Percentiles rank a stretch among this genome's conserved stretches.
Conservation (phyloP, 2,329 filamentous ascomycete genomes). For the Chrysosporium queenslandicum region DNA sequence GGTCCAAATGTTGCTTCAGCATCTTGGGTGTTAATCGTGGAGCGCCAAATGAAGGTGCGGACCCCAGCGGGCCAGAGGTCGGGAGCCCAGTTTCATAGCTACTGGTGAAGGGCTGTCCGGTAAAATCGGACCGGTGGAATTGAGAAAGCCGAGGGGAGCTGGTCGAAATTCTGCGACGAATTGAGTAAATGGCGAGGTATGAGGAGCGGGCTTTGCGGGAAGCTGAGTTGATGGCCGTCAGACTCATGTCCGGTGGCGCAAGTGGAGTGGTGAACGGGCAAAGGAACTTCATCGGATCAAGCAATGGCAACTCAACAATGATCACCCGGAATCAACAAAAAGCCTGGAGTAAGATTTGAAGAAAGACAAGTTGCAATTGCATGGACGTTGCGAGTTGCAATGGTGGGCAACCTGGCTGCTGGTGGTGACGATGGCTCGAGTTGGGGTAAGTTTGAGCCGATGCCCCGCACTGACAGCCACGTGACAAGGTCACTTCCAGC, state of each 20-base stretch:
- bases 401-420: no score
- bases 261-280: slow-evolving; percentile 10
- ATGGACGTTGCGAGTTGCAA: not conserved
- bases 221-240: slow-evolving; percentile 8
- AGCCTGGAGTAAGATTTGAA: not conserved
- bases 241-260: slow-evolving; percentile 10
- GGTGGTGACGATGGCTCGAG: not conserved
- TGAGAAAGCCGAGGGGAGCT: slow-evolving; percentile 36
- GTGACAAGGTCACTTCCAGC: no score
- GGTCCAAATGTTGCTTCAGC: slow-evolving; percentile 83
- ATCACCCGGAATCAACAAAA: not conserved
- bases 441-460: not conserved
- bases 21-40: slow-evolving; percentile 51
- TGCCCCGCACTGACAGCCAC: not conserved
- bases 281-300: slow-evolving; percentile 12
- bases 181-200: slow-evolving; percentile 30
- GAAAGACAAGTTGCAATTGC: not conserved
- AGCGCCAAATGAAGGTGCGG: slow-evolving; percentile 47
- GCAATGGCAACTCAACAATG: not conserved
- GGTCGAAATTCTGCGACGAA: slow-evolving; percentile 26
- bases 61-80: slow-evolving; percentile 53
- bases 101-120: slow-evolving; percentile 51
- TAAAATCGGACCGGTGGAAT: slow-evolving; percentile 54
- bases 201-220: slow-evolving; percentile 33
- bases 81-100: slow-evolving; percentile 54